Evolutionary conservation across 2,329 filamentous ascomycete genomes (phyloP), one percentile per base, ranked within the genome.

Genomic region (Hypoxylon sp.): DNA sequence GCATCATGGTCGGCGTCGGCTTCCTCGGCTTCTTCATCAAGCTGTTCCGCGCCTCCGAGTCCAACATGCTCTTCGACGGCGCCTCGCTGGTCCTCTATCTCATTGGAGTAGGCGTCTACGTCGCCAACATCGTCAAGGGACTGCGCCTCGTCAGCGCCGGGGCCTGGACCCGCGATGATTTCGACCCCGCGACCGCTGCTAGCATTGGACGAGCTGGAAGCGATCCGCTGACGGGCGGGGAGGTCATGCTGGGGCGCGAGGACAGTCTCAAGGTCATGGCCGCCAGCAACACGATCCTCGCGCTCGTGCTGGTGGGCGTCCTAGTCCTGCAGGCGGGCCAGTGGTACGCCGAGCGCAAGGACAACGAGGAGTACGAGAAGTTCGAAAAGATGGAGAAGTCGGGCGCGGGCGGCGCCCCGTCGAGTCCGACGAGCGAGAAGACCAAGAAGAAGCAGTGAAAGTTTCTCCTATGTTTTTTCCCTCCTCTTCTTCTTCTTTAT

Each of bases 321-420:
- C 80, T 99, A 72, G 93, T 98, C 35, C 82, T 99, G 77, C 96
- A 99, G 88, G 93, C 93, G 19, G 96, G 96, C 10, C 93, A 98
- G 86, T 98, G 95, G 96, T 99, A 99, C 83, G 96, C 96, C 27
- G 94, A 98, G 87, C 88, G 93, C 78, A 97, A 97, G 83, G 94
- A 98, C 81, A 86, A 87, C 76, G 92, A 94, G 79, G 94, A 98
- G 80, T 85, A 87, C 62, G 89, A 88, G 76, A 87, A 89, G 78
- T 85, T 91, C 70, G 87, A 90, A 73, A 81, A 64, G 46, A 68
- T 67, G 61, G 68, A 75, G 46, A 72, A 75, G 66, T 67, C 62
- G 2, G 84, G 66, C 13, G 64, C 58, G 6, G 57, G 11, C 15
- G 32, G 32, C 5, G 32, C 50, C n/a, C 64, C 57, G 21, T 64